A percentile compares a stretch with the other conserved stretches of the same genome.
Conservation (phyloP, 1,284 basidiomycete species). For the Erythrobasidium hasegawianum region DNA sequence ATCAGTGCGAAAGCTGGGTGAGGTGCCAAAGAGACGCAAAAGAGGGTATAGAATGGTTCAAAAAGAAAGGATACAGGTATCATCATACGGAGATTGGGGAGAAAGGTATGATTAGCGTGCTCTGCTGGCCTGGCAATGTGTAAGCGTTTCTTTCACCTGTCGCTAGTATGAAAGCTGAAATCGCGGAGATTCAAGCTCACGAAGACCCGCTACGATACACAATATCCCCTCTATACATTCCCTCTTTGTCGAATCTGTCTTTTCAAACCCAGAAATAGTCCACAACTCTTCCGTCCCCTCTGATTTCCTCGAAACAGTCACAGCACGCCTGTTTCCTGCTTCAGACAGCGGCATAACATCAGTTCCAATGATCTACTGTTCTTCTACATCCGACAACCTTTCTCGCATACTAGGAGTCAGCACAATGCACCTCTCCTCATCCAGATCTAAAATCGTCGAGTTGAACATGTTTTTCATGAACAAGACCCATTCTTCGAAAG, state of each 20-base stretch:
- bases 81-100: neutral
- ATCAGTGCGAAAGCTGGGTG: slow-evolving; percentile 7
- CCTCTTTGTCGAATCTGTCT: neutral
- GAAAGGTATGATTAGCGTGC: neutral
- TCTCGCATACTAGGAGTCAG: neutral
- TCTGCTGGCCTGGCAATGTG: slow-evolving; percentile 1
- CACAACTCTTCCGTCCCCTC: neutral
- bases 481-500: neutral
- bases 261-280: neutral
- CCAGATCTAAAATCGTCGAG: neutral
- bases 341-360: neutral
- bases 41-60: neutral
- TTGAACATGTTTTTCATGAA: slow-evolving; percentile 4
- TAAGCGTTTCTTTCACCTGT: no score
- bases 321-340: neutral
- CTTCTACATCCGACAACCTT: neutral
- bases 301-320: slow-evolving; percentile 5
- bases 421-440: neutral
- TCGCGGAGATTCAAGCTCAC: no score
- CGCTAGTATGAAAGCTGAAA: no score
- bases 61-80: neutral
- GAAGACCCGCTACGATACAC: neutral
- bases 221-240: neutral
- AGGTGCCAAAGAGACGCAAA: neutral
- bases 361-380: neutral